Conservation (phyloP, 345 rosid genomes). For the Angophora floribunda region DNA sequence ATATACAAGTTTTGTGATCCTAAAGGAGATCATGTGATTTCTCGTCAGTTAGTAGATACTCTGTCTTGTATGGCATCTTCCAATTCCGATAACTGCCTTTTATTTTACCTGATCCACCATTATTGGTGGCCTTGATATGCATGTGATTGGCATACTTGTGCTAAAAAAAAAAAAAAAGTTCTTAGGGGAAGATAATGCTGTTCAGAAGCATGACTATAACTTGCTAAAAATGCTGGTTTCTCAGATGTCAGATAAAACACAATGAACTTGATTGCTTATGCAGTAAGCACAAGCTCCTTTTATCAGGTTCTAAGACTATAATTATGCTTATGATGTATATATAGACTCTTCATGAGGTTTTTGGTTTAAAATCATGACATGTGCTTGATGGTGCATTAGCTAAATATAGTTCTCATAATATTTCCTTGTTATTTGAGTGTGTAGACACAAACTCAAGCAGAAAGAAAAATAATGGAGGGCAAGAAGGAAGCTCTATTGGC, state of each 20-base stretch:
- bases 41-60: background rate
- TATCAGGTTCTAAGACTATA: background rate
- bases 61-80: background rate
- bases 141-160: background rate
- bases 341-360: background rate
- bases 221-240: background rate
- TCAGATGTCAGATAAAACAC: background rate
- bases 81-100: background rate
- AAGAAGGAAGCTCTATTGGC: constrained; percentile 43
- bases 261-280: background rate
- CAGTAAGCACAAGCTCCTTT: background rate
- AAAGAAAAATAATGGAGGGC: constrained; percentile 46
- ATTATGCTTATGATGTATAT: background rate
- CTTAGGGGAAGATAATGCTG: background rate
- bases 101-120: background rate
- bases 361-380: background rate
- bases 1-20: background rate
- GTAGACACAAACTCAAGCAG: constrained; percentile 70
- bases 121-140: background rate
- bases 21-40: background rate
- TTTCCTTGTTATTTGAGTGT: background rate
- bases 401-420: background rate
- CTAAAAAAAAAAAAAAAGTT: background rate
- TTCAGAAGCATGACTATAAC: background rate
- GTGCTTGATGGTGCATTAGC: background rate